Base-by-base conservation (phyloP, 192 early-diverging fungal species). In the Funneliformis mosseae region DNA sequence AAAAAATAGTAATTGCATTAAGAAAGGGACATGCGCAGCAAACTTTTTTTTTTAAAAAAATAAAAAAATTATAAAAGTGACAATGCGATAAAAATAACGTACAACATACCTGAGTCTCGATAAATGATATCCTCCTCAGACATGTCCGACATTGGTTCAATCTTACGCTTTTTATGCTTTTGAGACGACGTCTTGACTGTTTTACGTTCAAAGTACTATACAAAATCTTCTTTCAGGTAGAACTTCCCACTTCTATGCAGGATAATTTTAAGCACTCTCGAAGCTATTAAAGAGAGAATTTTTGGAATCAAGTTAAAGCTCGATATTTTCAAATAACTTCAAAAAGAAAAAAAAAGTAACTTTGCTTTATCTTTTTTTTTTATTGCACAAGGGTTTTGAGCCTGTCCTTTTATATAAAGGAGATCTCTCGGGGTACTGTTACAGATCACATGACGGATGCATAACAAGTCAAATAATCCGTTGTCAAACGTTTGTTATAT, bases 101-200 rank as follows among this genome's bases (percentile, higher is more conserved):
- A 42, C 25, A 62, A 4, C 38, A 39, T 76, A 76, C 74, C 74
- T 21, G 74, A 62, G 11, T 62, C 59, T 42, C 27, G 33, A 71
- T 38, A 59, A 23, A 59, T 41, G n/a, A 42, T 9, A 27, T 79
- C 78, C 5, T 79, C 78, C 4, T 79, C 78, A 60, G 78, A 79
- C 12, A 42, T n/a, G 23, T 68, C 78, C 28, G 78, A 79, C 78
- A 79, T 71, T 38, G 50, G 48, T 79, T 79, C 78, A 60, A 79
- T 79, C 62, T 71, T 79, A 12, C 78, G 55, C 59, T 60, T 79
- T 61, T 79, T 79, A 70, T 61, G 18, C 76, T 78, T 45, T 70
- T 67, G 78, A 28, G 78, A 79, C 55, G 78, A 67, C 78, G 78
- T 79, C 50, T 79, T 79, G 78, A 12, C 67, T 66, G 33, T n/a